Percentiles rank a stretch among this genome's conserved stretches.
phyloP scores from a whole-genome alignment of 1,139 yeast species.

The Meyerozyma elateridarum region DNA sequence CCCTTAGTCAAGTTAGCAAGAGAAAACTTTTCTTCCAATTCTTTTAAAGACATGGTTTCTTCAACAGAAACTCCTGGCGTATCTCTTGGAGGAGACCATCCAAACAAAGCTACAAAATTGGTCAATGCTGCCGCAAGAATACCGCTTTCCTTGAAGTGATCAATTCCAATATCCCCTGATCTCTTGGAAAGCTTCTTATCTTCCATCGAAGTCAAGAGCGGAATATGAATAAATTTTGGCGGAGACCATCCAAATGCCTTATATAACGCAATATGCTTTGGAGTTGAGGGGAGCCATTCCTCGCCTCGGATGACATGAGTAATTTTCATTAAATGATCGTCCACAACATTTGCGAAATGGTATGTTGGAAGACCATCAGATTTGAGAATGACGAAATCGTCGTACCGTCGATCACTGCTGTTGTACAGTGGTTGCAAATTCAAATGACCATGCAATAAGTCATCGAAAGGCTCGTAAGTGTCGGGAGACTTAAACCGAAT shows the following conservation, averaged over 20 bases:
- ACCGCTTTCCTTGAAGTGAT: slow-evolving; percentile 55
- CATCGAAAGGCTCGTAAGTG: slow-evolving; percentile 59
- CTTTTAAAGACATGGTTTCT: slow-evolving; percentile 57
- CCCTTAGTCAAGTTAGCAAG: slow-evolving; percentile 81
- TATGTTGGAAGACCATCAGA: slow-evolving; percentile 94
- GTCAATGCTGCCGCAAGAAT: slow-evolving; percentile 81
- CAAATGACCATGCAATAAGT: slow-evolving; percentile 71
- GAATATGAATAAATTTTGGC: slow-evolving; percentile 85
- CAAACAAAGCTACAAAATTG: slow-evolving; percentile 85
- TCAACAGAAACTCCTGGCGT: slow-evolving; percentile 44
- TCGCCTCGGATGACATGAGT: slow-evolving; percentile 96
- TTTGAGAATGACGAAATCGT: slow-evolving; percentile 84
- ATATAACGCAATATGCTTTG: slow-evolving; percentile 86
- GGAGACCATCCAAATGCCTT: slow-evolving; percentile 82
- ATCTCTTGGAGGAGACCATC: slow-evolving; percentile 82
- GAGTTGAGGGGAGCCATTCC: slow-evolving; percentile 96
- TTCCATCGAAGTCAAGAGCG: slow-evolving; percentile 66
- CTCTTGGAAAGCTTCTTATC: slow-evolving; percentile 88
- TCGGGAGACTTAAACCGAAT: slow-evolving; percentile 70
- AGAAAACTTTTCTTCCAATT: slow-evolving; percentile 47
- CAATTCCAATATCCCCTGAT: slow-evolving; percentile 72
- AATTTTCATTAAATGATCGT: slow-evolving; percentile 87
- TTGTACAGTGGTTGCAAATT: slow-evolving; percentile 80
- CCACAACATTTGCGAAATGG: slow-evolving; percentile 93
- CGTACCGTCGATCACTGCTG: slow-evolving; percentile 65